Evolutionary conservation across 1,284 basidiomycete species (phyloP), one percentile per base, ranked within the genome.

Genomic region (Cronartium quercuum): DNA sequence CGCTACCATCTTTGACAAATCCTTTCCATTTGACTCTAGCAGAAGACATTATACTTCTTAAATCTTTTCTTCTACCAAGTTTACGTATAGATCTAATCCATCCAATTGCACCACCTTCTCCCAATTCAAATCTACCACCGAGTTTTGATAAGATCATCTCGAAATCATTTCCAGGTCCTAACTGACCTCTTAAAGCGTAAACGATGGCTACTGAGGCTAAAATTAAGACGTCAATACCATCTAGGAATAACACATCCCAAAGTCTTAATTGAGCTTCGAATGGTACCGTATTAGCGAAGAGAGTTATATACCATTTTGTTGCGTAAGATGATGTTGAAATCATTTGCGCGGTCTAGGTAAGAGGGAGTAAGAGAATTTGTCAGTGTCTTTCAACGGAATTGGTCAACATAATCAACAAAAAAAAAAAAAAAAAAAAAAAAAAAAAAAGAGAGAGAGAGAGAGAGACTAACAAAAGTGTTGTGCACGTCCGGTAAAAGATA

Each of bases 291-390:
- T 96, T 97, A 68, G 93, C 88, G 60, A 82, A 84, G 18, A 98
- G 84, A 1, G 96, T 98, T 82, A 99, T 98, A 83, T 97, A 98
- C 94, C 95, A 98, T 82, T 97, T 97, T 1, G 95, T 98, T 40
- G 93, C 95, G 82, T 95, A 99, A 18, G 92, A 89, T 51, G 93
- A 94, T 3, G 91, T 92, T 5, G 90, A 91, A 77, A 99, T 90
- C 86, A 88, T 90, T 78, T 96, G 89, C 77, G 87, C 89, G 83
- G 89, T 87, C 77, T 13, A 6, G 6, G 21, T 21, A 29, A 7
- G 34, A 15, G n/a, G 35, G 13, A 34, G 35, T 61, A 13, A 41
- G 3, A 15, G 60, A 76, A 51, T 18, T 18, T 9, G 9, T 44
- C 42, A 44, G 18, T n/a, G n/a, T n/a, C n/a, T n/a, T 6, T 13